Base-by-base conservation (phyloP, 768 basidiomycete genomes). In the Pilatotrama ljubarskyi region DNA sequence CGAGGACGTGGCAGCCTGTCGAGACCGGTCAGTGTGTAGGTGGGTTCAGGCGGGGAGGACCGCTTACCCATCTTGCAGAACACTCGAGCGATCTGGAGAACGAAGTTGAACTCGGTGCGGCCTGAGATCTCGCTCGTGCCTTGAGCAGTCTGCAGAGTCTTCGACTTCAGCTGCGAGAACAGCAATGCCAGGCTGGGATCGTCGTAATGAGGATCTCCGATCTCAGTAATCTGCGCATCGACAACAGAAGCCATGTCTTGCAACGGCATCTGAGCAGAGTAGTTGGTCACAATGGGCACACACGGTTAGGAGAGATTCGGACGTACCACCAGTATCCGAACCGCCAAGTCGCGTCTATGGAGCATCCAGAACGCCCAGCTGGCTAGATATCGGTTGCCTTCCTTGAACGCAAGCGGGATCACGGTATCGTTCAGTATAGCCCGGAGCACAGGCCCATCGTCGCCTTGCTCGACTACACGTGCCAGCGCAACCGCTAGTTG, bases 351-450 rank as follows among this genome's bases (percentile, higher is more conserved):
- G 51, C 91, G 79, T 43, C 93, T 79, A 61, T 88, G 86, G n/a
- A 98, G 78, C 55, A 92, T 75, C 95, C 97, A 98, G 73, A 96
- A 96, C 2, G 91, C 93, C 97, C 95, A 99, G 61, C 91, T 94
- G 20, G 86, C 91, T 13, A 98, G 75, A 90, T 93, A 98, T 40
- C 96, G 80, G 71, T 98, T 95, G 1, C 95, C 97, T 43, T 88
- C 82, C 51, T 78, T 77, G 72, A 98, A 93, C 0, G 96, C 95
- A 9, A 81, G 80, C 2, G 95, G 95, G 7, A 98, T 75, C 10
- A 98, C 88, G 0, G 82, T 85, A 48, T 80, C 80, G n/a, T 79
- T 83, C 47, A 98, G 76, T 41, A 98, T 85, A 40, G 80, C 81
- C 24, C 78, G 75, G 35, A 98, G 70, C 1, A 97, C 73, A 5